Conservation (phyloP, 2,329 filamentous ascomycete species). For the Ceratocystiopsis brevicomis region DNA sequence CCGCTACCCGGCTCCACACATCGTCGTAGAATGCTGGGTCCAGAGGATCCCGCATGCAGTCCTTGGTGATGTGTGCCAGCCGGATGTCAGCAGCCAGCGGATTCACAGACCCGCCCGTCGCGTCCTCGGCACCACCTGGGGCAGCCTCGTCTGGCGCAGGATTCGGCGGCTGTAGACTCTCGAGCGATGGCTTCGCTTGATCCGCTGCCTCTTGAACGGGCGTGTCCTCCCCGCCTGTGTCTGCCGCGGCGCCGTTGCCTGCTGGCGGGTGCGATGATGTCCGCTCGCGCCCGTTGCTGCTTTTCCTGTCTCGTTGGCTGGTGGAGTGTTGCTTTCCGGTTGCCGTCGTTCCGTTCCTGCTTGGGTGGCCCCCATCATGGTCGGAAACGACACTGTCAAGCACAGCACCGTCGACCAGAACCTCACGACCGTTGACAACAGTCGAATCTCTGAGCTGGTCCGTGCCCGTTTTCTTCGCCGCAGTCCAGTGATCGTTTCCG, state of each 20-base stretch:
- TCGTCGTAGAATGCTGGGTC: conserved; percentile 68
- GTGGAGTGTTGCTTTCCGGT: too few relatives aligned
- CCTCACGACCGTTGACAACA: conserved; percentile 48
- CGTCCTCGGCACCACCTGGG: conserved; percentile 48
- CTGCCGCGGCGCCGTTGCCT: too few relatives aligned
- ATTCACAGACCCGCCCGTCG: conserved; percentile 31
- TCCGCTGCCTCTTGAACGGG: conserved; percentile 18
- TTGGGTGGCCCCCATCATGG: too few relatives aligned
- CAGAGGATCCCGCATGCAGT: conserved; percentile 89
- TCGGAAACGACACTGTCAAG: too few relatives aligned
- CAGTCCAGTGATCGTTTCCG: conserved; percentile 57
- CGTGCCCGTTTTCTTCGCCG: conserved; percentile 38
- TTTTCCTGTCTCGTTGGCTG: too few relatives aligned
- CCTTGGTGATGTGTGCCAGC: conserved; percentile 56
- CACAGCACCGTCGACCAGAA: conserved; percentile 37
- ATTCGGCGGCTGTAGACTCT: conserved; percentile 51
- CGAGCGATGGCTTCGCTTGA: conserved; percentile 37
- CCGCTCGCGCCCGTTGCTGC: too few relatives aligned
- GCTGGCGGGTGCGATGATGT: too few relatives aligned
- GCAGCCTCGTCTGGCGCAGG: conserved; percentile 51
- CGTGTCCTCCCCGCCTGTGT: conserved; percentile 7
- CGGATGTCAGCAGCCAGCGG: conserved; percentile 48
- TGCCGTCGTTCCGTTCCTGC: too few relatives aligned
- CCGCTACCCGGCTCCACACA: conserved; percentile 69
- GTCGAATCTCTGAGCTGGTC: conserved; percentile 52